These are phyloP conservation scores for Exophiala alcalophila DNA, from an alignment of 2,329 filamentous ascomycete genomes.

Conservation along the genomic window DNA sequence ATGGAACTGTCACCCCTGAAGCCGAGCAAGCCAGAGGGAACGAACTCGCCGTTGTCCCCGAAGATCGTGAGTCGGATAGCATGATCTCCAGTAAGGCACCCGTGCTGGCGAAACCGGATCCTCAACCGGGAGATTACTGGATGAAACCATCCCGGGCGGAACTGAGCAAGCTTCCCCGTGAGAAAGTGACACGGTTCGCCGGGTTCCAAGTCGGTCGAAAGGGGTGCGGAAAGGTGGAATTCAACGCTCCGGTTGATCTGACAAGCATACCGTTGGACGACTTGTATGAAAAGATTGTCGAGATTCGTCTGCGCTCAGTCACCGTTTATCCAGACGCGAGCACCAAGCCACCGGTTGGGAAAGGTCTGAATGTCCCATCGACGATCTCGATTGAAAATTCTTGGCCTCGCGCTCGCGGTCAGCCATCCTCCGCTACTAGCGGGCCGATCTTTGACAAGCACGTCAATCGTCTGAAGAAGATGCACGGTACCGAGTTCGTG, in stretches of 20 bases:
- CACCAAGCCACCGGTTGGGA: slow-evolving; percentile 79
- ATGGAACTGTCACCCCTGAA: slow-evolving; percentile 36
- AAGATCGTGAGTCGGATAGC: slow-evolving; percentile 52
- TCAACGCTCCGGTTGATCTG: slow-evolving; percentile 79
- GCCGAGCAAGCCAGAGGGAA: slow-evolving; percentile 67
- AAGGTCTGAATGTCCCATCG: slow-evolving; percentile 88
- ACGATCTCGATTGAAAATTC: slow-evolving; percentile 87
- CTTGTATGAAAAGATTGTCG: slow-evolving; percentile 73
- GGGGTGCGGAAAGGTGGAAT: slow-evolving; percentile 76
- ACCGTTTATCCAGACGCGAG: slow-evolving; percentile 78
- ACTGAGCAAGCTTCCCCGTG: slow-evolving; percentile 73
- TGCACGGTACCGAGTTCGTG: slow-evolving; percentile 77
- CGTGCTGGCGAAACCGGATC: slow-evolving; percentile 40
- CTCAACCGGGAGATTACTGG: slow-evolving; percentile 76
- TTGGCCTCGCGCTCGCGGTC: slow-evolving; percentile 72
- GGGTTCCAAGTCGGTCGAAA: slow-evolving; percentile 79
- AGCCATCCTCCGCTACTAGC: slow-evolving; percentile 57
- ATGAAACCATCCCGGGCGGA: slow-evolving; percentile 74
- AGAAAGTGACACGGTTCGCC: slow-evolving; percentile 70
- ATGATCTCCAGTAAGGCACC: slow-evolving; percentile 32
- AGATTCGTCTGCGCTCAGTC: slow-evolving; percentile 71
- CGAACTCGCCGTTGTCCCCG: slow-evolving; percentile 74
- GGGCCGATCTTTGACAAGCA: slow-evolving; percentile 75
- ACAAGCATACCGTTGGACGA: slow-evolving; percentile 74
- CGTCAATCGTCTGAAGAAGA: slow-evolving; percentile 73